phyloP scores from a whole-genome alignment of 169 alveolate genomes.

The Cryptosporidium meleagridis region DNA sequence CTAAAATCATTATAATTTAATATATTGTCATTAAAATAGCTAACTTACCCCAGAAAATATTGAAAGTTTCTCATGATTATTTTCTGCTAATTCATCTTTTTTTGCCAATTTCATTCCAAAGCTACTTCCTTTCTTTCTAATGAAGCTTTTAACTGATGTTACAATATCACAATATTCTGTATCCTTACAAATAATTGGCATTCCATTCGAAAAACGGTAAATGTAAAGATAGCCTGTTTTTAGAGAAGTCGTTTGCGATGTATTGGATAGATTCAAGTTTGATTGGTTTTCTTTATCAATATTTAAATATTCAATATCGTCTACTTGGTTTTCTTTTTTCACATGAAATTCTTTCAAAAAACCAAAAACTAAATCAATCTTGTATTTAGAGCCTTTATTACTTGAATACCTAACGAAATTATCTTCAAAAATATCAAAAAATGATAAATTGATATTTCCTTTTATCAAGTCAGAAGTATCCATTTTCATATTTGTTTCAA shows the following conservation, averaged over 20 bases:
- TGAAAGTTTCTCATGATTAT: slow-evolving; percentile 8
- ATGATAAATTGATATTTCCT: slow-evolving; percentile 11
- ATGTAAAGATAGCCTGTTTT: slow-evolving; percentile 27
- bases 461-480: neutral
- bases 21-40: neutral
- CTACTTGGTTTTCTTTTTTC: neutral
- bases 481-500: slow-evolving; percentile 13
- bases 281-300: slow-evolving; percentile 1
- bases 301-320: neutral
- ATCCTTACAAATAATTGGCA: slow-evolving; percentile 60
- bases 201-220: slow-evolving; percentile 43
- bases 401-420: neutral
- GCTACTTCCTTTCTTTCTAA: neutral
- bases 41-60: slow-evolving; percentile 30
- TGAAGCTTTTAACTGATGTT: slow-evolving; percentile 41
- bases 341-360: neutral
- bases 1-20: neutral
- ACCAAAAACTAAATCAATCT: slow-evolving; percentile 42
- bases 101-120: slow-evolving; percentile 35
- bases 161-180: slow-evolving; percentile 35
- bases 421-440: slow-evolving; percentile 17
- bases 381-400: slow-evolving; percentile 29
- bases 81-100: neutral
- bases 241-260: neutral
- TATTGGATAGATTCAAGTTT: neutral